phyloP scores from a whole-genome alignment of 805 yeast genomes.

The Cyberlindnera euphorbiae region DNA sequence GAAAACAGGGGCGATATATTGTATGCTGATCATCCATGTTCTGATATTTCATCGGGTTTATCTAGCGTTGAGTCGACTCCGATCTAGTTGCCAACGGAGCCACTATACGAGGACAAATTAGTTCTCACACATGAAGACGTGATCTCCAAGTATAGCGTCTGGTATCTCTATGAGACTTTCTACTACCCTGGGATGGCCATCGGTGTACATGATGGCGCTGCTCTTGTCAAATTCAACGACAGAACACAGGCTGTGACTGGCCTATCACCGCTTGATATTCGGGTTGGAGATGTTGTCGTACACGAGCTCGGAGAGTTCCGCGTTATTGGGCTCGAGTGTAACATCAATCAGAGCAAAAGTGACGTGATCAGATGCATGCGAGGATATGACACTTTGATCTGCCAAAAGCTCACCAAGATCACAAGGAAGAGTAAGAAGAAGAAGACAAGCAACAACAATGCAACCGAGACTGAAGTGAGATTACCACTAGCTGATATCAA shows the following conservation, averaged over 20 bases:
- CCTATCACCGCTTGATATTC: constrained; percentile 41
- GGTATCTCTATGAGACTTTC: constrained; percentile 47
- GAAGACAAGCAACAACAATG: background rate
- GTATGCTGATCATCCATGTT: no score
- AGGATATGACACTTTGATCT: constrained; percentile 51
- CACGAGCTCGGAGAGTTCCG: constrained; percentile 32
- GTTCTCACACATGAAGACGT: constrained; percentile 28
- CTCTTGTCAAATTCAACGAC: constrained; percentile 37
- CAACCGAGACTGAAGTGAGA: constrained; percentile 1
- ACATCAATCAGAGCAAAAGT: constrained; percentile 12
- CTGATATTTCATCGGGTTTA: no score
- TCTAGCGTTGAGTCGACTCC: no score
- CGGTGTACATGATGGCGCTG: constrained; percentile 24
- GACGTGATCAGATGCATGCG: constrained; percentile 47
- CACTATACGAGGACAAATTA: constrained; percentile 6
- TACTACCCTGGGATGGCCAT: constrained; percentile 46
- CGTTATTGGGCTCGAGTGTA: constrained; percentile 43
- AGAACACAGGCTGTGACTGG: constrained; percentile 28
- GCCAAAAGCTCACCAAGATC: constrained; percentile 24
- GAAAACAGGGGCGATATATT: no score
- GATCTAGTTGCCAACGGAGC: constrained; percentile 1
- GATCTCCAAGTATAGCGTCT: constrained; percentile 37
- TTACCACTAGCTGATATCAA: constrained; percentile 29
- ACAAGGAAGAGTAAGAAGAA: constrained; percentile 7
- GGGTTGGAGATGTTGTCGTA: constrained; percentile 51